These are phyloP conservation scores for Backusella circina DNA, from an alignment of 192 early-diverging fungal genomes.

Conservation along the genomic window DNA sequence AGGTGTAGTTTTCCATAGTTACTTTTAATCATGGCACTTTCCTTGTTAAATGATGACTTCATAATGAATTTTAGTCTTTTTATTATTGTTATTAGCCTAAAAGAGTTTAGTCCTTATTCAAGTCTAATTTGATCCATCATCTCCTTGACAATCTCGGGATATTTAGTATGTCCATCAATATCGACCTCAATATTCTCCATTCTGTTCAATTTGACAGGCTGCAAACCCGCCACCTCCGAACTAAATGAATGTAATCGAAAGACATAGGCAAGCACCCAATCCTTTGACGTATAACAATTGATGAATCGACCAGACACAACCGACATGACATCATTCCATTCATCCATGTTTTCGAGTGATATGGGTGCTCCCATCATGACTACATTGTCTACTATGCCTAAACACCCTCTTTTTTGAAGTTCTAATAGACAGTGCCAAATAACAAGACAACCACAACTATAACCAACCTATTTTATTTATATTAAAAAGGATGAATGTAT, in stretches of 20 bases:
- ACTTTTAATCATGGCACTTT: no score
- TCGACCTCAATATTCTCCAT: slow-evolving; percentile 52
- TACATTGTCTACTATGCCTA: slow-evolving; percentile 49
- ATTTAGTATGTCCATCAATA: slow-evolving; percentile 47
- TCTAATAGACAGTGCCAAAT: slow-evolving; percentile 56
- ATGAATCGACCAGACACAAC: slow-evolving; percentile 47
- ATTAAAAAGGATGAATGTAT: not conserved
- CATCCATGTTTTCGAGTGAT: slow-evolving; percentile 26
- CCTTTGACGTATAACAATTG: slow-evolving; percentile 52
- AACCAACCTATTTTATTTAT: slow-evolving; percentile 35
- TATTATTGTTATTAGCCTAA: not conserved
- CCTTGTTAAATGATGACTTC: no score
- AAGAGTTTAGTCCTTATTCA: not conserved
- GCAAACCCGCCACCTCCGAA: slow-evolving; percentile 44
- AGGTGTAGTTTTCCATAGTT: no score
- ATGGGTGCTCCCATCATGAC: slow-evolving; percentile 55
- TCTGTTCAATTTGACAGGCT: slow-evolving; percentile 25
- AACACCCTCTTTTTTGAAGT: slow-evolving; percentile 35
- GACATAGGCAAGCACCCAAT: slow-evolving; percentile 46
- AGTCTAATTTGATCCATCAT: slow-evolving; percentile 23
- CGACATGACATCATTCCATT: slow-evolving; percentile 39
- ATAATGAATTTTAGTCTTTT: not conserved
- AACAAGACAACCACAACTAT: slow-evolving; percentile 52
- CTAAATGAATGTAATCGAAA: slow-evolving; percentile 49
- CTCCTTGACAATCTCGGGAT: slow-evolving; percentile 22